phyloP scores from a whole-genome alignment of 352 stramenopile species.

The Globisporangium cederbergense region DNA sequence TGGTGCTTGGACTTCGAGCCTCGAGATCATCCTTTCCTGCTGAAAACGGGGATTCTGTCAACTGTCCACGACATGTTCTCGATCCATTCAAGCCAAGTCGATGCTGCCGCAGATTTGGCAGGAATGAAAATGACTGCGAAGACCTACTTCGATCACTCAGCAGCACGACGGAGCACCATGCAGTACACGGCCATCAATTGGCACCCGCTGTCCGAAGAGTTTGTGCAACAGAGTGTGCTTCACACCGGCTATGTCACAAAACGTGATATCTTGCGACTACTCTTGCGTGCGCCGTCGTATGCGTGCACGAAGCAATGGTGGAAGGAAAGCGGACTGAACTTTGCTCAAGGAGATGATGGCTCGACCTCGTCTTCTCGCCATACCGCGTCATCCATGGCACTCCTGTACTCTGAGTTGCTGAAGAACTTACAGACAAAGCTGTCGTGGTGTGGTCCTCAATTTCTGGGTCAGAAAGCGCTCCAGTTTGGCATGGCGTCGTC shows the following conservation, averaged over 20 bases:
- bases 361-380: constrained; percentile 27
- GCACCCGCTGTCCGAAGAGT: constrained; percentile 74
- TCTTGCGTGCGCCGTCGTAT: constrained; percentile 61
- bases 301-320: constrained; percentile 54
- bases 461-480: constrained; percentile 49
- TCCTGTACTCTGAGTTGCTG: constrained; percentile 77
- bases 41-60: constrained; percentile 75
- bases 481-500: constrained; percentile 53
- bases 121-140: constrained; percentile 19
- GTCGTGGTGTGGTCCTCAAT: constrained; percentile 28
- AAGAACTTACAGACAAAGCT: constrained; percentile 60
- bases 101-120: constrained; percentile 30
- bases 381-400: constrained; percentile 69
- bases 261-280: constrained; percentile 64
- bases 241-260: constrained; percentile 72
- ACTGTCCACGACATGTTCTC: constrained; percentile 76
- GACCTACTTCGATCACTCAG: constrained; percentile 10
- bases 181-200: constrained; percentile 59
- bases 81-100: constrained; percentile 43
- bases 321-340: constrained; percentile 45
- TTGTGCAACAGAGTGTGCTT: constrained; percentile 73
- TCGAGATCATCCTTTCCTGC: constrained; percentile 73
- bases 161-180: constrained; percentile 2
- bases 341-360: constrained; percentile 13
- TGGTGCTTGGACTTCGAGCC: constrained; percentile 85